A percentile compares a stretch with the other conserved stretches of the same genome.
These are phyloP conservation scores for Juglanconis sp. DNA, from an alignment of 2,329 filamentous ascomycete species.

Conservation along the genomic window DNA sequence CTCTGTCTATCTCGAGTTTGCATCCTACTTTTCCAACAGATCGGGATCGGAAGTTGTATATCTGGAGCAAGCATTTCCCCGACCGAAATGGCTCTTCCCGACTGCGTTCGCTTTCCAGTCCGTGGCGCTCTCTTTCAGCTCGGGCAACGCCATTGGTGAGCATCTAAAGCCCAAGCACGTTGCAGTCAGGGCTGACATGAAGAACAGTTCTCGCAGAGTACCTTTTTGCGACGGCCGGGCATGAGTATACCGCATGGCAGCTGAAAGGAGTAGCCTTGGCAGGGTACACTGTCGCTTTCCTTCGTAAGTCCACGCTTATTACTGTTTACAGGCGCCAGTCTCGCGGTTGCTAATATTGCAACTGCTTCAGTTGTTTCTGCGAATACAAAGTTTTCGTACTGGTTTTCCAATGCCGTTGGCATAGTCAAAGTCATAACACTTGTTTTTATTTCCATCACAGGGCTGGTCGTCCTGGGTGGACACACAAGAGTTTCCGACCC, in stretches of 20 bases:
- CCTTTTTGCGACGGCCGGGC: conserved; percentile 54
- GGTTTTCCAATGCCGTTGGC: conserved; percentile 52
- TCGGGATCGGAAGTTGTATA: conserved; percentile 66
- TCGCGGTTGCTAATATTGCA: too few relatives aligned
- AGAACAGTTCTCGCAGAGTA: conserved; percentile 58
- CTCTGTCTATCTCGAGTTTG: conserved; percentile 60
- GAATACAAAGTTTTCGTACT: conserved; percentile 52
- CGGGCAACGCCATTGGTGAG: conserved; percentile 58
- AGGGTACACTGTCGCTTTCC: conserved; percentile 56
- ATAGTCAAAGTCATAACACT: conserved; percentile 57
- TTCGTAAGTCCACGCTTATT: conserved; percentile 31
- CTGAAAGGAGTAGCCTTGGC: conserved; percentile 65
- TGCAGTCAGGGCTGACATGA: neutral
- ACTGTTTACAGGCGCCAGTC: neutral
- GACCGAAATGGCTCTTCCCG: conserved; percentile 62
- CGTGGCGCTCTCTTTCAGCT: conserved; percentile 63
- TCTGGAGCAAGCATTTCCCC: conserved; percentile 64
- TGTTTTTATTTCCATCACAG: conserved; percentile 54
- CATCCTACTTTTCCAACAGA: conserved; percentile 64
- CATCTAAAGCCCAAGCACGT: neutral
- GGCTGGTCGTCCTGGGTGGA: conserved; percentile 58
- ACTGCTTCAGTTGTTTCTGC: conserved; percentile 31
- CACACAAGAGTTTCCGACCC: conserved; percentile 49
- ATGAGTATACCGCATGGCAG: conserved; percentile 56
- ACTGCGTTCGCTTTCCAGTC: conserved; percentile 62